phyloP scores from a whole-genome alignment of 192 early-diverging fungal genomes.

The Coemansia sp. region DNA sequence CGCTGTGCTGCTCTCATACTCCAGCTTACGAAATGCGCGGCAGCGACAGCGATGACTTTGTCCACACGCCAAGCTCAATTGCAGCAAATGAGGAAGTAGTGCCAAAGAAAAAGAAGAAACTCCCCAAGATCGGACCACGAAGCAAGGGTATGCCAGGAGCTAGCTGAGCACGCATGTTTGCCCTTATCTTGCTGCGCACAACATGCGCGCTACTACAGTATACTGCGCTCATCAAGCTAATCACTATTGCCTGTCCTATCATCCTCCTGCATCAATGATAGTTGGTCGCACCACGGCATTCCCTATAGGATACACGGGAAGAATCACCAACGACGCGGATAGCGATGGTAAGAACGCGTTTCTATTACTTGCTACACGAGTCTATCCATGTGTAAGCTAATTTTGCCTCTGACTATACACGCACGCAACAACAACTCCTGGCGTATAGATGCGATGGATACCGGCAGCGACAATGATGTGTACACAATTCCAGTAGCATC shows the following conservation, averaged over 20 bases:
- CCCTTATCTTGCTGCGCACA: neutral
- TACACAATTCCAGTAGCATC: neutral
- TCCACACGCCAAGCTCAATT: neutral
- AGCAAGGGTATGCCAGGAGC: conserved; percentile 21
- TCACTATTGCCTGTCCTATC: neutral
- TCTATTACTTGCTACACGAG: neutral
- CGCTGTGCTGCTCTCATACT: neutral
- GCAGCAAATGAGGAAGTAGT: neutral
- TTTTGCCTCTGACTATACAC: neutral
- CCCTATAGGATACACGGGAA: neutral
- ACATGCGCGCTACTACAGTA: neutral
- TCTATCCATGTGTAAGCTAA: neutral
- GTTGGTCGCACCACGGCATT: neutral
- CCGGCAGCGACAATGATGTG: neutral
- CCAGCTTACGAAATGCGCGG: neutral
- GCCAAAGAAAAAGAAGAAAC: conserved; percentile 13
- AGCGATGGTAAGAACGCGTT: neutral
- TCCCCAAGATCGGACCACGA: conserved; percentile 4
- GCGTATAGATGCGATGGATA: neutral
- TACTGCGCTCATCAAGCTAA: neutral
- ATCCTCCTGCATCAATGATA: neutral
- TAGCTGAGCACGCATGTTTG: neutral
- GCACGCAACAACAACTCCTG: neutral
- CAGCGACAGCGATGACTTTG: neutral
- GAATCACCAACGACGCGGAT: neutral